These are phyloP conservation scores for Colletotrichum musicola DNA, from an alignment of 2,329 filamentous ascomycete genomes.

Conservation along the genomic window DNA sequence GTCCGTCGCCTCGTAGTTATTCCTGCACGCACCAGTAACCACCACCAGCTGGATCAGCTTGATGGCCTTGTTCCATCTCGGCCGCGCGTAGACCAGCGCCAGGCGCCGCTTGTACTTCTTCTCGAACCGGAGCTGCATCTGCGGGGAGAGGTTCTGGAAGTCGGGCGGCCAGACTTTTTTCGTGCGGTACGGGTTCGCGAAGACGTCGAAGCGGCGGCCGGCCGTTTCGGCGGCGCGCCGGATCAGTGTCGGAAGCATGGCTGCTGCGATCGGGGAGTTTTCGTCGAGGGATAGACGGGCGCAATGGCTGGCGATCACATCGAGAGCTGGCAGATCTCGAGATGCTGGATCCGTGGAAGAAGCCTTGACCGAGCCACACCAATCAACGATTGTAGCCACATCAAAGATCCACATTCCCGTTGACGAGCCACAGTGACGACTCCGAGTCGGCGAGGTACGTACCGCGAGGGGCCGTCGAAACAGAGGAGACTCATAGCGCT, in stretches of 20 bases:
- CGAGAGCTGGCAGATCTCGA: neutral
- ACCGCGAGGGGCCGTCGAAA: neutral
- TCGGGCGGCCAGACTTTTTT: slow-evolving; percentile 85
- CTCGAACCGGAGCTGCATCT: slow-evolving; percentile 83
- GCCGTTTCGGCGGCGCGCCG: slow-evolving; percentile 44
- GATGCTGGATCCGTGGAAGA: neutral
- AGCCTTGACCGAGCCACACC: neutral
- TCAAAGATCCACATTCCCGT: neutral
- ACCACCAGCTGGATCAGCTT: slow-evolving; percentile 74
- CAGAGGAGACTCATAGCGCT: slow-evolving; percentile 4
- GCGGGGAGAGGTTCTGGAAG: slow-evolving; percentile 75
- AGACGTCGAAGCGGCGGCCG: slow-evolving; percentile 49
- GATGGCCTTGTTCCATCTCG: slow-evolving; percentile 73
- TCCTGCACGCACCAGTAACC: slow-evolving; percentile 64
- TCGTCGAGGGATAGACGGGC: neutral
- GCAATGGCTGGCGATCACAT: slow-evolving; percentile 1
- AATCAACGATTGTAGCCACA: neutral
- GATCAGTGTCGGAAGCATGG: slow-evolving; percentile 52
- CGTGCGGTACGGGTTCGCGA: slow-evolving; percentile 71
- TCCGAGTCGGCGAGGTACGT: slow-evolving; percentile 2
- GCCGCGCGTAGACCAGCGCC: slow-evolving; percentile 70
- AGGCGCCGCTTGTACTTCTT: slow-evolving; percentile 81
- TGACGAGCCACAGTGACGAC: neutral
- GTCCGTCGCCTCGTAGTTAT: neutral
- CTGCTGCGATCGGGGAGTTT: neutral